Evolutionary conservation across 2,329 filamentous ascomycete genomes (phyloP).

Genomic region (Onygena corvina): DNA sequence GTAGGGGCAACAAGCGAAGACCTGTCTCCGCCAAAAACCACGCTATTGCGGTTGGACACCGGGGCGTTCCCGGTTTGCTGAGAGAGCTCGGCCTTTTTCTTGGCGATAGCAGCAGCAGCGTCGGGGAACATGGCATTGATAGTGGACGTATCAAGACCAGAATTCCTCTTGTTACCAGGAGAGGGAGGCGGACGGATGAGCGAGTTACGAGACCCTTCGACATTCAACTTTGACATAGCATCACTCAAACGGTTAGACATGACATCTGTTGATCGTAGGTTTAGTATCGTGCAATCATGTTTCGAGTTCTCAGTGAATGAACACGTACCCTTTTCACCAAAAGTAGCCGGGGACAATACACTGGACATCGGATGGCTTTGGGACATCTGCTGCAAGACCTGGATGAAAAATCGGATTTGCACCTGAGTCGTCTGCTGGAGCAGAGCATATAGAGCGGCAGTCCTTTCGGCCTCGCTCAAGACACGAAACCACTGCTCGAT

Average conservation of each 20-base stretch:
- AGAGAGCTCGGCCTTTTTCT: conserved; percentile 94
- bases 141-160: conserved; percentile 79
- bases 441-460: conserved; percentile 85
- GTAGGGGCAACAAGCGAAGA: conserved; percentile 61
- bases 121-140: conserved; percentile 99
- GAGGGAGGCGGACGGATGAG: conserved; percentile 68
- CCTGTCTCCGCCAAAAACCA: conserved; percentile 58
- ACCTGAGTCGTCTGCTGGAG: conserved; percentile 98
- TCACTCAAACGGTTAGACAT: conserved; percentile 95
- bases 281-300: conserved; percentile 14
- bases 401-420: conserved; percentile 97
- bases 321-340: conserved; percentile 71
- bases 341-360: conserved; percentile 84
- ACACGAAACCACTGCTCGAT: conserved; percentile 99
- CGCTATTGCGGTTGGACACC: conserved; percentile 85
- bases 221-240: conserved; percentile 89
- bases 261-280: conserved; percentile 50
- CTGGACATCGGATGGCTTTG: conserved; percentile 97
- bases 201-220: conserved; percentile 77
- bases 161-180: conserved; percentile 75
- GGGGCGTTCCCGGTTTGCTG: conserved; percentile 86
- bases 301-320: background rate
- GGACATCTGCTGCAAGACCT: conserved; percentile 97
- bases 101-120: conserved; percentile 93
- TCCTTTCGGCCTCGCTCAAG: conserved; percentile 89